phyloP scores from a whole-genome alignment of 495 filamentous ascomycete species.

The Neurospora sp. region DNA sequence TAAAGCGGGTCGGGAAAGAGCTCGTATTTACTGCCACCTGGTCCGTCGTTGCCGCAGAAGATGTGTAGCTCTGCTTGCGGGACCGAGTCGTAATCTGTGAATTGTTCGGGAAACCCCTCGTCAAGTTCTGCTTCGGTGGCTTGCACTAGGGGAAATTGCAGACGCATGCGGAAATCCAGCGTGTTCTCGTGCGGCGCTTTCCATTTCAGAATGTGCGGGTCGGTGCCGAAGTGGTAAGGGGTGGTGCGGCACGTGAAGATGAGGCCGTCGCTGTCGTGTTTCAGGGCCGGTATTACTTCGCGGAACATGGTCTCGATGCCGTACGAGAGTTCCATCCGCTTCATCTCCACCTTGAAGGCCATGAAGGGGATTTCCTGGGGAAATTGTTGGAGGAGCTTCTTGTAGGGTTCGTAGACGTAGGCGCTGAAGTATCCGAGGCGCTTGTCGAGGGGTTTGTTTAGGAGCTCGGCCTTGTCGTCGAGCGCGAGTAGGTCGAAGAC shows the following conservation, averaged over 20 bases:
- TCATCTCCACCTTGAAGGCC: slow-evolving; percentile 73
- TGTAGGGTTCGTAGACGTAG: slow-evolving; percentile 70
- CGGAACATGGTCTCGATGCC: slow-evolving; percentile 85
- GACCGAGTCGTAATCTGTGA: slow-evolving; percentile 44
- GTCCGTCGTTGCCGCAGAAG: slow-evolving; percentile 36
- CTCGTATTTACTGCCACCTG: slow-evolving; percentile 42
- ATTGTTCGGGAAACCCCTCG: slow-evolving; percentile 46
- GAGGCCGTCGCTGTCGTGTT: slow-evolving; percentile 89
- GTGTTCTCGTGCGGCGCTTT: slow-evolving; percentile 89
- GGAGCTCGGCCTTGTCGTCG: slow-evolving; percentile 65
- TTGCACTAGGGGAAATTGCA: slow-evolving; percentile 65
- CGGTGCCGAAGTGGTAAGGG: slow-evolving; percentile 81
- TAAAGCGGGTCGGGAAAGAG: slow-evolving; percentile 51
- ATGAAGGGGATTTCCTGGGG: slow-evolving; percentile 60
- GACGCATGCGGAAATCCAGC: slow-evolving; percentile 73
- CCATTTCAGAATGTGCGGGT: slow-evolving; percentile 92
- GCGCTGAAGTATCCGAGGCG: slow-evolving; percentile 78
- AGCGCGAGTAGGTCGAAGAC: slow-evolving; percentile 89
- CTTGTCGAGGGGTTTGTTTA: slow-evolving; percentile 68
- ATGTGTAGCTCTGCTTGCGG: slow-evolving; percentile 40
- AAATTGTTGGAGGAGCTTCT: slow-evolving; percentile 54
- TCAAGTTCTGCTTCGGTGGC: slow-evolving; percentile 58
- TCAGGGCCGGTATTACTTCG: slow-evolving; percentile 68
- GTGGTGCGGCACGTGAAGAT: slow-evolving; percentile 89
- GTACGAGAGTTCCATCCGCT: slow-evolving; percentile 80